A percentile compares a stretch with the other conserved stretches of the same genome.
phyloP scores from a whole-genome alignment of 2,329 filamentous ascomycete genomes.

The Fusarium multiceps region DNA sequence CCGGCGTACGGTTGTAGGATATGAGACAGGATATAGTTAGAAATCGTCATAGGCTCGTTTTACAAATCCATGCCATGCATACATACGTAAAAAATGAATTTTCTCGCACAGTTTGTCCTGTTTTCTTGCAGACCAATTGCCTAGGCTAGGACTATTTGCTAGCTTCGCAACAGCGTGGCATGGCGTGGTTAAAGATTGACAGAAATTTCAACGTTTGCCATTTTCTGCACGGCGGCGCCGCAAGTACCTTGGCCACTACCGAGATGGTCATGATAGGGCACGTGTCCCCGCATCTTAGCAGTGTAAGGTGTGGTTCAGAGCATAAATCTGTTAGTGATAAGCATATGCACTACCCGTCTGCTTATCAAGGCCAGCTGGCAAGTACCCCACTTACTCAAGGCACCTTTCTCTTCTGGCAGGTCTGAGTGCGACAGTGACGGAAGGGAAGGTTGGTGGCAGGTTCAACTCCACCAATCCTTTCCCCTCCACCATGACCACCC shows the following conservation, averaged over 20 bases:
- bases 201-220: constrained; percentile 40
- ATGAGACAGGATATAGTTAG: constrained; percentile 23
- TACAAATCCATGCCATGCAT: not conserved
- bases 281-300: constrained; percentile 27
- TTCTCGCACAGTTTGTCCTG: constrained; percentile 25
- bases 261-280: constrained; percentile 39
- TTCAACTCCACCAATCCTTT: constrained; percentile 42
- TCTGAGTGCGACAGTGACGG: constrained; percentile 8
- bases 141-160: constrained; percentile 24
- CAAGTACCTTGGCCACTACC: constrained; percentile 38
- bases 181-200: constrained; percentile 20
- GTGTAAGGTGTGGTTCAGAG: not conserved
- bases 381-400: constrained; percentile 27
- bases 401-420: constrained; percentile 18
- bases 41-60: constrained; percentile 10
- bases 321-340: constrained; percentile 30
- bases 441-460: constrained; percentile 27
- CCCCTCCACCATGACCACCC: constrained; percentile 40
- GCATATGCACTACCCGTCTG: not conserved
- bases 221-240: constrained; percentile 25
- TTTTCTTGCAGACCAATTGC: constrained; percentile 15
- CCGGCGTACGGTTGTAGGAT: not conserved
- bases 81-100: not conserved
- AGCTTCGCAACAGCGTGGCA: constrained; percentile 33
- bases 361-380: constrained; percentile 29